phyloP scores from a whole-genome alignment of 352 stramenopile species.

The Stramenopiles sp. region DNA sequence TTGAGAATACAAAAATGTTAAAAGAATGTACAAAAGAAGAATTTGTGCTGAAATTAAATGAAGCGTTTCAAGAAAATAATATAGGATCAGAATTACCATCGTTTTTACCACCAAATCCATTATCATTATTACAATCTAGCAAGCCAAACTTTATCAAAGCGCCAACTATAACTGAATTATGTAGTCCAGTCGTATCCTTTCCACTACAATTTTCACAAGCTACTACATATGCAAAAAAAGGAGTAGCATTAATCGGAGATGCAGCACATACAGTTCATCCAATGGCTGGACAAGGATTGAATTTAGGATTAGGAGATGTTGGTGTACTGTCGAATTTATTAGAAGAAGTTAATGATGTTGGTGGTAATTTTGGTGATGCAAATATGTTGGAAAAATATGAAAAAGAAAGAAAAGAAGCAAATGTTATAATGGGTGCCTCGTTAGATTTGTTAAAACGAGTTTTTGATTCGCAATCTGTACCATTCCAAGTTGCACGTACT shows the following conservation, averaged over 20 bases:
- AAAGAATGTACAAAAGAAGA: constrained; percentile 39
- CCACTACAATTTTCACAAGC: constrained; percentile 65
- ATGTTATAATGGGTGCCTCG: constrained; percentile 48
- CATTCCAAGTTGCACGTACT: constrained; percentile 44
- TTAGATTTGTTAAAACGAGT: constrained; percentile 68
- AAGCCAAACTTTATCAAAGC: constrained; percentile 32
- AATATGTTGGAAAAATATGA: constrained; percentile 59
- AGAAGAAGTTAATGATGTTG: constrained; percentile 42
- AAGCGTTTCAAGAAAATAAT: constrained; percentile 28
- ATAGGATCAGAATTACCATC: background rate
- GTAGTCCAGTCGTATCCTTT: constrained; percentile 53
- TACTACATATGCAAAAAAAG: constrained; percentile 49
- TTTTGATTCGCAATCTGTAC: constrained; percentile 44
- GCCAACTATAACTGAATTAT: constrained; percentile 35
- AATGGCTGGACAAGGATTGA: constrained; percentile 80
- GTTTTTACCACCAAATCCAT: background rate
- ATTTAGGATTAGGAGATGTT: constrained; percentile 76
- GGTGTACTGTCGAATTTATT: constrained; percentile 44
- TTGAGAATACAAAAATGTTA: constrained; percentile 50
- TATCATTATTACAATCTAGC: background rate
- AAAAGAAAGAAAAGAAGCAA: constrained; percentile 50
- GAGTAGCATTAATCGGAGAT: constrained; percentile 73
- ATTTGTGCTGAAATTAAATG: constrained; percentile 51
- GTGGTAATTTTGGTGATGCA: constrained; percentile 44
- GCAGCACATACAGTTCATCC: constrained; percentile 85